Base-by-base conservation (phyloP, 1,284 basidiomycete species). In the Cryptococcus sp. region DNA sequence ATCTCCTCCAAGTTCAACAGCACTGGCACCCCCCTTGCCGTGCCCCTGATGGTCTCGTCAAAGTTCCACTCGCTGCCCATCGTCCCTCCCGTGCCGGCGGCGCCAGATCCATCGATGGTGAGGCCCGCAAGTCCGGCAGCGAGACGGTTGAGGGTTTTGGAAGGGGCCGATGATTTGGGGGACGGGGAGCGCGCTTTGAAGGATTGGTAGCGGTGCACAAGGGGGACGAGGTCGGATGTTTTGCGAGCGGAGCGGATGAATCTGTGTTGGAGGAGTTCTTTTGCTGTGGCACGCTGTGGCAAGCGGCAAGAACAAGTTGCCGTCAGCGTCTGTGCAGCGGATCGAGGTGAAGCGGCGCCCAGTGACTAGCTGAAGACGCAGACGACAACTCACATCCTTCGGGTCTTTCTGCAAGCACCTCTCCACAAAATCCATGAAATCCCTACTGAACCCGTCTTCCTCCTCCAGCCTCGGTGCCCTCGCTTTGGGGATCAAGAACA, bases 21-120 rank as follows among this genome's bases (percentile, higher is more conserved):
- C 4, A 85, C 83, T 12, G 84, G 81, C 36, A 86, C 83, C 6
- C 79, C 79, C 62, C 83, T 86, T 65, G 95, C 80, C 1, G 91
- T 97, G 65, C 72, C 72, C 21, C 71, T 53, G 24, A 76, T 75
- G 1, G 74, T 76, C 52, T 76, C 74, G 46, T 96, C 92, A 75
- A 97, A 98, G 73, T 91, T 91, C 94, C 93, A 97, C 62, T 93
- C 91, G 69, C 88, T 91, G 68, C 84, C 84, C 72, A 94, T 82
- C 2, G 89, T 90, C 37, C 75, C 74, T 44, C 56, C 66, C 21
- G 53, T 37, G 28, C 51, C 51, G 2, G 39, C 23, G 4, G 28
- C 28, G 35, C 50, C 57, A 5, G 53, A 56, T 1, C 61, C 70
- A 9, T 55, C 46, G 3, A 74, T 46, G 0, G 72, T 73, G 23